A percentile compares a stretch with the other conserved stretches of the same genome.
Conservation (phyloP, 768 basidiomycete species). For the Leccinum olivaceopallidum region DNA sequence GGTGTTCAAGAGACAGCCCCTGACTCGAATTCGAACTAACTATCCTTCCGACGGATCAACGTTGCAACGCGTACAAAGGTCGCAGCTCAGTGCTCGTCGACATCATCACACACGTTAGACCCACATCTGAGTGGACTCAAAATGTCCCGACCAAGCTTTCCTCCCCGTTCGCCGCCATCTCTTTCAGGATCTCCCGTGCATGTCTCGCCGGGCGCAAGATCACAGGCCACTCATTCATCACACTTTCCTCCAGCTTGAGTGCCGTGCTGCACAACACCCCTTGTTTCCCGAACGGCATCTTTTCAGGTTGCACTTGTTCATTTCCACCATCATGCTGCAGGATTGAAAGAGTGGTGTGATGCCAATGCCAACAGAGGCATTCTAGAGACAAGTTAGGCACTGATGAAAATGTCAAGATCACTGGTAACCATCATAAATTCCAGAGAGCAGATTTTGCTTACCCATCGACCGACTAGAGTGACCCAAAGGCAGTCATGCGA, state of each 20-base stretch:
- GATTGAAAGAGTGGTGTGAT: constrained; percentile 50
- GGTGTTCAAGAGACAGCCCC: no score
- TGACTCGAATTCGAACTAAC: no score
- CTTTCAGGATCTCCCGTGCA: constrained; percentile 64
- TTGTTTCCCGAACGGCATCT: constrained; percentile 64
- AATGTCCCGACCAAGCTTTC: constrained; percentile 30
- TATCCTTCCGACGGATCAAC: no score
- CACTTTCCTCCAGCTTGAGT: constrained; percentile 71
- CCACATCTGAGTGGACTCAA: constrained; percentile 8
- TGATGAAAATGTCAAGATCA: no score
- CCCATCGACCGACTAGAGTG: no score
- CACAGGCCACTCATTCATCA: constrained; percentile 64
- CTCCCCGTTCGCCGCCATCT: constrained; percentile 29
- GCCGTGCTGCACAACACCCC: constrained; percentile 61
- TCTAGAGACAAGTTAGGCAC: no score
- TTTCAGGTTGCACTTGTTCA: constrained; percentile 9
- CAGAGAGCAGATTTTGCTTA: no score
- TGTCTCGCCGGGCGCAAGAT: constrained; percentile 83
- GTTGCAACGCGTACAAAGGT: no score
- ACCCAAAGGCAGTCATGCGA: background rate
- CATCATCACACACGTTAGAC: background rate
- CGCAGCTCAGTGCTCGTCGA: no score
- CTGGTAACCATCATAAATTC: no score
- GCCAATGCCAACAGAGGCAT: no score
- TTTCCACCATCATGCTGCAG: constrained; percentile 46